phyloP scores from a whole-genome alignment of 202 grass and related monocot species.

The Setaria italica region DNA sequence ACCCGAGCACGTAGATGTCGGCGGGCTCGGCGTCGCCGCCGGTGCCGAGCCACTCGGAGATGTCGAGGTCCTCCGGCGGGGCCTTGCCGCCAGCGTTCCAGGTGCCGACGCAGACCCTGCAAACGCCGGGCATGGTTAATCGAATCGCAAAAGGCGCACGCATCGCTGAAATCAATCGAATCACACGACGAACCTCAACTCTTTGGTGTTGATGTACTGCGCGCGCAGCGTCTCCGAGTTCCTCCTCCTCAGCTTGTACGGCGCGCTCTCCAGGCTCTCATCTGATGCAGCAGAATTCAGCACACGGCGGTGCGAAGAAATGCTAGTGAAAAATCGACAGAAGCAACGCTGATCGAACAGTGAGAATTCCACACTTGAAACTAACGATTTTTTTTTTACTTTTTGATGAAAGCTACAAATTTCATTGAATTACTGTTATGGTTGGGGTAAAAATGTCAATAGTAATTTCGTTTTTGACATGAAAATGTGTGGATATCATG shows the following conservation, averaged over 20 bases:
- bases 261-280: conserved; percentile 52
- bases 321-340: background rate
- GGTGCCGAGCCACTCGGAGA: conserved; percentile 68
- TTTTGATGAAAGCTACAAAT: background rate
- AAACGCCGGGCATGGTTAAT: background rate
- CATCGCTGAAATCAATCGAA: background rate
- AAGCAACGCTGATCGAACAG: background rate
- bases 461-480: background rate
- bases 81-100: conserved; percentile 77
- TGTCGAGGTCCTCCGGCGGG: conserved; percentile 66
- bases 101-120: conserved; percentile 75
- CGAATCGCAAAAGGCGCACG: background rate
- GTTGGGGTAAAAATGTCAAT: background rate
- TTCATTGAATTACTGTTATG: background rate
- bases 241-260: conserved; percentile 71
- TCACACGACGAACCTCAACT: conserved; percentile 55
- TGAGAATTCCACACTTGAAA: background rate
- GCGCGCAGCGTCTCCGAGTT: conserved; percentile 93
- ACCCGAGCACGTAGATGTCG: conserved; percentile 96
- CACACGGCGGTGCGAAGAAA: background rate
- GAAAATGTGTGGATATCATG: background rate
- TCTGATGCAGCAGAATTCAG: conserved; percentile 25
- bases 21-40: conserved; percentile 68
- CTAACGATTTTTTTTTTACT: background rate
- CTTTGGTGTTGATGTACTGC: conserved; percentile 93